Percentiles rank a stretch among this genome's conserved stretches.
phyloP scores from a whole-genome alignment of 164 flowering plant species.

The Cinnamomum micranthum region DNA sequence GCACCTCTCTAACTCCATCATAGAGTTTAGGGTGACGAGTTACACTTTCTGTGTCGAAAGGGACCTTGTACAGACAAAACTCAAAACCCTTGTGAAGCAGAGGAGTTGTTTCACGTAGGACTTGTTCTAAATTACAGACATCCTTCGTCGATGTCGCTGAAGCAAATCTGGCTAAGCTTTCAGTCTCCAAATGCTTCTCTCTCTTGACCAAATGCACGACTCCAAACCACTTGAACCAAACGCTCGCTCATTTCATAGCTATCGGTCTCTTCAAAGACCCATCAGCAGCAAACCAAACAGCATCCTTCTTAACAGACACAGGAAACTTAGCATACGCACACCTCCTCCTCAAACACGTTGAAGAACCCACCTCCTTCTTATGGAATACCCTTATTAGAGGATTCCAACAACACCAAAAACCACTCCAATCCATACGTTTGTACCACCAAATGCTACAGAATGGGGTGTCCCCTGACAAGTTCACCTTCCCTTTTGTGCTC shows the following conservation, averaged over 20 bases:
- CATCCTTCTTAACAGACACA: not conserved
- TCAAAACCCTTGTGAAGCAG: too few species aligned
- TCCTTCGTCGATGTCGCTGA: too few species aligned
- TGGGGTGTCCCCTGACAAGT: conserved; percentile 6
- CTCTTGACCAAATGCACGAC: conserved; percentile 7
- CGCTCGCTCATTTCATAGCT: conserved; percentile 1
- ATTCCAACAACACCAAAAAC: not conserved
- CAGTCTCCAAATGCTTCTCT: not conserved
- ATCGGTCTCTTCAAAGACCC: conserved; percentile 3
- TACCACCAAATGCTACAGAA: conserved; percentile 6
- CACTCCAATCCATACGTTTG: conserved; percentile 5
- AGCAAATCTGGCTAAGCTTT: conserved; percentile 6
- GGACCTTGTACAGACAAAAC: too few species aligned
- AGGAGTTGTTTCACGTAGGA: too few species aligned
- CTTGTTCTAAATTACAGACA: too few species aligned
- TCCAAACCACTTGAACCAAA: not conserved
- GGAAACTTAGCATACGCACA: conserved; percentile 1
- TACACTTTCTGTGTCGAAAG: too few species aligned
- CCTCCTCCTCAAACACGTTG: conserved; percentile 2
- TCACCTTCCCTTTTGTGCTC: conserved; percentile 11
- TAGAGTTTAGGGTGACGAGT: too few species aligned
- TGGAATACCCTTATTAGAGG: conserved; percentile 13
- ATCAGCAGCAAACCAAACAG: not conserved
- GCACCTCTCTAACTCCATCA: too few species aligned
- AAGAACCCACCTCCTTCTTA: conserved; percentile 6